Conservation (phyloP, 2,329 filamentous ascomycete species). For the Penicillium sp. region DNA sequence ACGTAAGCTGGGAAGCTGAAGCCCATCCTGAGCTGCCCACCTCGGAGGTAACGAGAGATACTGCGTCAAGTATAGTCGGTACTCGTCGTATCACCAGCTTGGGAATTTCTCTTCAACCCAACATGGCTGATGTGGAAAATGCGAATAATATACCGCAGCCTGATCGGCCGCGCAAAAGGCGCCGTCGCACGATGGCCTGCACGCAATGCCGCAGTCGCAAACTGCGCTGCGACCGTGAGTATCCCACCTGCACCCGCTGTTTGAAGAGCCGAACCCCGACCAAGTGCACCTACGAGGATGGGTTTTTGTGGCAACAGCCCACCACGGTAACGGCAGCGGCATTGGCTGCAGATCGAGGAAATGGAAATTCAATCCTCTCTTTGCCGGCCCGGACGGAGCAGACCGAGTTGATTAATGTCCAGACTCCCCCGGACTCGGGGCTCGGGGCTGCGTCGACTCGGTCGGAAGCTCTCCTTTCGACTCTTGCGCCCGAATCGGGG, state of each 20-base stretch:
- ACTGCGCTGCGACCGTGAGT: conserved; percentile 48
- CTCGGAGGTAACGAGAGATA: conserved; percentile 10
- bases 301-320: conserved; percentile 46
- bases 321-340: conserved; percentile 37
- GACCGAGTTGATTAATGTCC: conserved; percentile 24
- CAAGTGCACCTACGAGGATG: conserved; percentile 47
- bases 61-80: not conserved
- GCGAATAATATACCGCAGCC: conserved; percentile 16
- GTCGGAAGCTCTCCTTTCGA: conserved; percentile 24
- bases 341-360: conserved; percentile 30
- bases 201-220: conserved; percentile 48
- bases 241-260: conserved; percentile 46
- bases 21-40: not conserved
- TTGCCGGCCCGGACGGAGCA: conserved; percentile 28
- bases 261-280: conserved; percentile 41
- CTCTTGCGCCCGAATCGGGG: conserved; percentile 14
- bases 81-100: not conserved
- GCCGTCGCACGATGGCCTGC: conserved; percentile 47
- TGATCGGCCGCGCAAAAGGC: conserved; percentile 42
- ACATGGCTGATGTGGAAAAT: conserved; percentile 19
- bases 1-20: conserved; percentile 21
- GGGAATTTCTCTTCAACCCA: not conserved
- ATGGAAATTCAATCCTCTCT: conserved; percentile 24
- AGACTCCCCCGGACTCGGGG: conserved; percentile 38
- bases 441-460: conserved; percentile 34